Percentiles rank a stretch among this genome's conserved stretches.
Conservation (phyloP, 1,284 basidiomycete species). For the Garcileccinum viscosum region DNA sequence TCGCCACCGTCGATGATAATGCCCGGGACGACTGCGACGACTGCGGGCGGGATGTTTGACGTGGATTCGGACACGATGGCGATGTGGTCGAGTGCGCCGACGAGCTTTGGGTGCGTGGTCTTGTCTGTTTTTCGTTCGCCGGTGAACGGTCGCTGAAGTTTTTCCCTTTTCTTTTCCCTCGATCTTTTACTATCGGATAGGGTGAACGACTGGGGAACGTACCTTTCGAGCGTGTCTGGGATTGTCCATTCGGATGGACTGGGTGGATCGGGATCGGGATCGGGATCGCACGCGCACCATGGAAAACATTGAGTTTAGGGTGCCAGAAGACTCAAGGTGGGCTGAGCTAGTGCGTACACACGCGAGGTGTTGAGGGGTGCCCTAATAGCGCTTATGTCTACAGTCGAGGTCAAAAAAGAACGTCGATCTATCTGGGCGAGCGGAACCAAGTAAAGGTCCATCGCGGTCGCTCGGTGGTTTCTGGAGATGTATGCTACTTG, state of each 20-base stretch:
- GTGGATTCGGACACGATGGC: conserved; percentile 55
- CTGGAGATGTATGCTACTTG: not conserved
- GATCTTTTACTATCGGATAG: conserved; percentile 22
- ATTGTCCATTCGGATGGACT: conserved; percentile 21
- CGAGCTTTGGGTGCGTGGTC: conserved; percentile 58
- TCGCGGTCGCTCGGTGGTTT: not conserved
- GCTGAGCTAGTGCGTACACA: no score
- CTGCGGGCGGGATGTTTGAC: conserved; percentile 14
- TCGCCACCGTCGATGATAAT: not conserved
- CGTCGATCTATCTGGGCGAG: not conserved
- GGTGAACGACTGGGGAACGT: conserved; percentile 43
- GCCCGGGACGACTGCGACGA: conserved; percentile 5
- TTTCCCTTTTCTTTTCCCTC: not conserved
- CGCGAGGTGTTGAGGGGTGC: no score
- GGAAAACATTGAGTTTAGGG: not conserved
- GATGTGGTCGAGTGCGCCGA: conserved; percentile 66
- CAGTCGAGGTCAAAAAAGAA: not conserved
- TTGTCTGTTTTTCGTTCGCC: not conserved
- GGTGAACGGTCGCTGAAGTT: not conserved
- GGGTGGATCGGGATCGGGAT: conserved; percentile 2
- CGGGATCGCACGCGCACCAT: conserved; percentile 1
- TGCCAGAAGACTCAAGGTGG: not conserved
- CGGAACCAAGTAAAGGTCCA: not conserved
- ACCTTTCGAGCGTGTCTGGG: conserved; percentile 41
- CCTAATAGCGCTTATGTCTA: not conserved